phyloP scores from a whole-genome alignment of 305 asterid species.

The Euphrasia arctica region DNA sequence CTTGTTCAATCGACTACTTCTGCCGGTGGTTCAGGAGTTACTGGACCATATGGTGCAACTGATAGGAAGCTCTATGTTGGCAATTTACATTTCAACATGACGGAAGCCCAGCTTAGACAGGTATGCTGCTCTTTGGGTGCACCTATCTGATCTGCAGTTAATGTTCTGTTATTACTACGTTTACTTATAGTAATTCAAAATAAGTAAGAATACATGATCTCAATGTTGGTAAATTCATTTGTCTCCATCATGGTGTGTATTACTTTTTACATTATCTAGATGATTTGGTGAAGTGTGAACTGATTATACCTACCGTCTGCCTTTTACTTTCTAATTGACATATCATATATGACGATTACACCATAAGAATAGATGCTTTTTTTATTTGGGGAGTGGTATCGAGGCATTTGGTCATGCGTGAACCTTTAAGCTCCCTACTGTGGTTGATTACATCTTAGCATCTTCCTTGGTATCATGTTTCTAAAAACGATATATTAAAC shows the following conservation, averaged over 20 bases:
- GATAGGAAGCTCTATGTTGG: slow-evolving; percentile 93
- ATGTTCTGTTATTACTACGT: not conserved
- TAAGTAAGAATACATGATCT: not conserved
- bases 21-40: slow-evolving; percentile 64
- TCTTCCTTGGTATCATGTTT: not conserved
- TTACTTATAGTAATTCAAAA: not conserved
- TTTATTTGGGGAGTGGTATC: not conserved
- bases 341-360: not conserved
- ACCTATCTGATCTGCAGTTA: slow-evolving; percentile 16
- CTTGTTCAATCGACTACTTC: slow-evolving; percentile 87
- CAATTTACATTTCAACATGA: slow-evolving; percentile 92
- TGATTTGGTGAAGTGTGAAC: not conserved
- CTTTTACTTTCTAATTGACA: not conserved
- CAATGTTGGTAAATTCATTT: slow-evolving; percentile 5
- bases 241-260: not conserved
- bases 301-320: not conserved
- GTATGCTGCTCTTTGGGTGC: slow-evolving; percentile 31
- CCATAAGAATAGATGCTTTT: not conserved
- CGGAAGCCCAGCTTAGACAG: slow-evolving; percentile 92
- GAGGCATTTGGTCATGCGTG: slow-evolving; percentile 7
- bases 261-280: not conserved
- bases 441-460: not conserved
- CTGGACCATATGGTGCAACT: slow-evolving; percentile 88
- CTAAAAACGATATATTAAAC: not conserved
- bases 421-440: not conserved